Evolutionary conservation across 768 basidiomycete genomes (phyloP).

Genomic region (Tulasnella sp.): DNA sequence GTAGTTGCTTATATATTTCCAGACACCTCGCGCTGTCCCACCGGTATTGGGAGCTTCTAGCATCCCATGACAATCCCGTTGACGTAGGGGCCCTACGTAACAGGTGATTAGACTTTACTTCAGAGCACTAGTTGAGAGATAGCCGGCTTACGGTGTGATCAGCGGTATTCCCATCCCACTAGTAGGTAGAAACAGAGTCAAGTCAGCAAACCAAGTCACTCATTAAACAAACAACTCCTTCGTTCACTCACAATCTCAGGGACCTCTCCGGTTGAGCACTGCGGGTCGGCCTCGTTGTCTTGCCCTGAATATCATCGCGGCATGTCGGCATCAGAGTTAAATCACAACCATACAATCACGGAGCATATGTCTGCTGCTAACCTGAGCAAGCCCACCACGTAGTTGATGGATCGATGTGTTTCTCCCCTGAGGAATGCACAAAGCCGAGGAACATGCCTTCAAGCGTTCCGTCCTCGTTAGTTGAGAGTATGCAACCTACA

Average conservation of each 20-base stretch:
- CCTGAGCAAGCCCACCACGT: constrained; percentile 2
- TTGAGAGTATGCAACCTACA: no score
- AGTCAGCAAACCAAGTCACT: no score
- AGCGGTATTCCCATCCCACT: neutral
- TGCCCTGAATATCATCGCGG: neutral
- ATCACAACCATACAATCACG: neutral
- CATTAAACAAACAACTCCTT: no score
- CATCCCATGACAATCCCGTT: neutral
- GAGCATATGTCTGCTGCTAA: neutral
- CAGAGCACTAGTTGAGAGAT: neutral
- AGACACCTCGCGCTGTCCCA: no score
- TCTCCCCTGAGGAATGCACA: constrained; percentile 38
- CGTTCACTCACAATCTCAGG: constrained; percentile 1
- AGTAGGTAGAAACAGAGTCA: no score
- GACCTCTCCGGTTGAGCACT: constrained; percentile 12
- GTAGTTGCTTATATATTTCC: no score
- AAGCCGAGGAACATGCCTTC: constrained; percentile 34
- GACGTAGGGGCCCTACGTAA: neutral
- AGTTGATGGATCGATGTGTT: constrained; percentile 28
- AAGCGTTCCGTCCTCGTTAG: no score
- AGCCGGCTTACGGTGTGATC: neutral
- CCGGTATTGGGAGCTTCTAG: no score
- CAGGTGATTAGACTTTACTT: neutral
- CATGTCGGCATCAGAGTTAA: neutral
- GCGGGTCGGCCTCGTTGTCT: constrained; percentile 15